Conservation (phyloP, 2,329 filamentous ascomycete genomes). For the Phaeophleospora eucalypticola region DNA sequence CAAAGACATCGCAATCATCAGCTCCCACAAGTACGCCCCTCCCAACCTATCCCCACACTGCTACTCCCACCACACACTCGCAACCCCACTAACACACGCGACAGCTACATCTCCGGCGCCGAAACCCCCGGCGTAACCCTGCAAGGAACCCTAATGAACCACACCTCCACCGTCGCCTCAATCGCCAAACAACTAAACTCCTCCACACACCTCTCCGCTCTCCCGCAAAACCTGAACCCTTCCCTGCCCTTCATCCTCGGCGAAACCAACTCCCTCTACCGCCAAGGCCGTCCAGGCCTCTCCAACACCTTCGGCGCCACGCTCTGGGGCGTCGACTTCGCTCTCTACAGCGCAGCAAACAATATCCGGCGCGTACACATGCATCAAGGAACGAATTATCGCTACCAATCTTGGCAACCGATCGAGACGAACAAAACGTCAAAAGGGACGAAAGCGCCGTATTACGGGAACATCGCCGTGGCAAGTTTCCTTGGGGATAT, state of each 20-base stretch:
- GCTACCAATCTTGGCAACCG: slow-evolving; percentile 60
- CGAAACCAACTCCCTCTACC: slow-evolving; percentile 61
- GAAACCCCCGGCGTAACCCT: slow-evolving; percentile 58
- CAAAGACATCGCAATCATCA: slow-evolving; percentile 50
- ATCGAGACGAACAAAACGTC: slow-evolving; percentile 47
- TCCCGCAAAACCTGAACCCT: slow-evolving; percentile 28
- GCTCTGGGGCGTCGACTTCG: slow-evolving; percentile 62
- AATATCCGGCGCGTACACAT: slow-evolving; percentile 58
- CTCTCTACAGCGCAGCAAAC: slow-evolving; percentile 53
- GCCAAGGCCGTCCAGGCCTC: slow-evolving; percentile 57
- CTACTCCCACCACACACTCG: too few relatives aligned
- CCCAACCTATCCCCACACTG: too few relatives aligned
- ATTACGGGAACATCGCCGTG: slow-evolving; percentile 59
- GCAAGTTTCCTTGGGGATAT: slow-evolving; percentile 53
- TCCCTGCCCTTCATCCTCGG: slow-evolving; percentile 53
- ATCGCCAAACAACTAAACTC: slow-evolving; percentile 49
- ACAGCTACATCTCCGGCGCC: slow-evolving; percentile 60
- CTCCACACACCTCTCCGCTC: slow-evolving; percentile 41
- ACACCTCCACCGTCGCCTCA: slow-evolving; percentile 50
- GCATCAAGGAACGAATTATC: slow-evolving; percentile 62
- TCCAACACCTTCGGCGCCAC: slow-evolving; percentile 64
- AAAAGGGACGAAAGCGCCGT: slow-evolving; percentile 59
- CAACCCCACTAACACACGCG: too few relatives aligned
- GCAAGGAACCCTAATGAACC: slow-evolving; percentile 61
- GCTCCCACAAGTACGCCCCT: slow-evolving; percentile 56